These are phyloP conservation scores for Phytophthora chlamydospora DNA, from an alignment of 352 stramenopile species.

Conservation along the genomic window DNA sequence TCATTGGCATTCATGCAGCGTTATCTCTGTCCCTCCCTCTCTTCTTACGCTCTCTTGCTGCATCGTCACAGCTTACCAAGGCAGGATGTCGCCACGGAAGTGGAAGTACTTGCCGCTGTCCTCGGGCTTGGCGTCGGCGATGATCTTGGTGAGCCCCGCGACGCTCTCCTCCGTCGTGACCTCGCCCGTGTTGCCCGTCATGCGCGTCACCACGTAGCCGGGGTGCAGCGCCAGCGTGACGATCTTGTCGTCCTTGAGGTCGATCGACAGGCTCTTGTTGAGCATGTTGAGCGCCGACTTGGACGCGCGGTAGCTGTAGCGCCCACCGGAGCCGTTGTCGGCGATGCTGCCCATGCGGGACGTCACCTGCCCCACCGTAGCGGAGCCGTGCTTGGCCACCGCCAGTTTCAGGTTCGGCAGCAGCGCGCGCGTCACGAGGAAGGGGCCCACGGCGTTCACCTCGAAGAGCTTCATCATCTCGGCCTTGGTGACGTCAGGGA, in stretches of 20 bases:
- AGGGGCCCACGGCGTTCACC: conserved; percentile 63
- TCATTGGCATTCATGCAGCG: neutral
- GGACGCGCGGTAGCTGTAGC: conserved; percentile 74
- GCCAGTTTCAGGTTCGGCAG: conserved; percentile 52
- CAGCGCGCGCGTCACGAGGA: conserved; percentile 60
- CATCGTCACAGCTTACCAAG: conserved; percentile 37
- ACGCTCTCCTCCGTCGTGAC: conserved; percentile 47
- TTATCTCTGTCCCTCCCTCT: too few species aligned
- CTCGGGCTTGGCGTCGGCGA: conserved; percentile 39
- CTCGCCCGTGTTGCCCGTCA: conserved; percentile 42
- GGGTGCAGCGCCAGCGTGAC: conserved; percentile 50
- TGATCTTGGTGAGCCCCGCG: conserved; percentile 43
- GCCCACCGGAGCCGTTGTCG: conserved; percentile 32
- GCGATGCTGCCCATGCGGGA: conserved; percentile 58
- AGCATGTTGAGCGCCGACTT: conserved; percentile 80
- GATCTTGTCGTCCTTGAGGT: conserved; percentile 63
- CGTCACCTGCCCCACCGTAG: conserved; percentile 52
- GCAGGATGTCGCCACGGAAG: conserved; percentile 39
- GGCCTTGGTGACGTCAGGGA: conserved; percentile 49
- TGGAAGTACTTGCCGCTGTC: conserved; percentile 58
- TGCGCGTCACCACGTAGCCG: conserved; percentile 61
- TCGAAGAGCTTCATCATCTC: conserved; percentile 65
- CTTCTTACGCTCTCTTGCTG: too few species aligned
- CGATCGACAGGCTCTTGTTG: conserved; percentile 50
- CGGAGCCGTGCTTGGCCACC: conserved; percentile 31